These are phyloP conservation scores for Breviolum minutum DNA, from an alignment of 73 alveolate genomes.

Conservation along the genomic window DNA sequence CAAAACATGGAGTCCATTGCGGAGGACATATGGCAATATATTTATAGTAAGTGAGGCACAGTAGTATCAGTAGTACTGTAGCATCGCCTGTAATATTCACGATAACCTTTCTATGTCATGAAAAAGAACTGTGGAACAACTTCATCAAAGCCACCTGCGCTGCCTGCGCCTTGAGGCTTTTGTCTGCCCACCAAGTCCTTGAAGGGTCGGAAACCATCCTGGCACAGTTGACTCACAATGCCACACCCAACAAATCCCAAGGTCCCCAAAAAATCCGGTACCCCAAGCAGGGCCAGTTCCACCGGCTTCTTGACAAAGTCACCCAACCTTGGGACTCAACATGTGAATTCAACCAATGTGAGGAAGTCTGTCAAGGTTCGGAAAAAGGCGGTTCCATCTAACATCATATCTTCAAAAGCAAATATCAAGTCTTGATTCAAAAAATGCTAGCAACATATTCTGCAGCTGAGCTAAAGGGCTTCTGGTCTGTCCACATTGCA, in stretches of 20 bases:
- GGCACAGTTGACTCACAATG: background rate
- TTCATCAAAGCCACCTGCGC: background rate
- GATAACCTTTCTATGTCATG: too few species aligned
- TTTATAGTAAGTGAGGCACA: too few species aligned
- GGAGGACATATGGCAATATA: too few species aligned
- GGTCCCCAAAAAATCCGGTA: background rate
- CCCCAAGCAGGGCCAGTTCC: background rate
- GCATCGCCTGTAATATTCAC: too few species aligned
- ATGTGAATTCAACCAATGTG: too few species aligned
- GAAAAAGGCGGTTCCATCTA: background rate
- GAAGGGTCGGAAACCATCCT: slow-evolving; percentile 49
- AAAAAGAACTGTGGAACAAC: too few species aligned
- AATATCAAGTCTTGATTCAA: background rate
- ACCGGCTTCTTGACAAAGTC: slow-evolving; percentile 78
- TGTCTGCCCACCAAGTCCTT: slow-evolving; percentile 33
- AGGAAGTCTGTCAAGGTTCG: background rate
- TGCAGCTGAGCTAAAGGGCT: background rate
- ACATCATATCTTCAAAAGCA: background rate
- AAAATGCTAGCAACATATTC: background rate
- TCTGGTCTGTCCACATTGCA: slow-evolving; percentile 69
- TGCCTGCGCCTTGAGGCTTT: background rate
- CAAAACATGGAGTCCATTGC: too few species aligned
- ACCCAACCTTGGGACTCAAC: slow-evolving; percentile 7
- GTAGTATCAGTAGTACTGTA: too few species aligned
- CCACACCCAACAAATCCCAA: background rate